Conservation (phyloP, 129 eudicot species). For the Arctium lappa region DNA sequence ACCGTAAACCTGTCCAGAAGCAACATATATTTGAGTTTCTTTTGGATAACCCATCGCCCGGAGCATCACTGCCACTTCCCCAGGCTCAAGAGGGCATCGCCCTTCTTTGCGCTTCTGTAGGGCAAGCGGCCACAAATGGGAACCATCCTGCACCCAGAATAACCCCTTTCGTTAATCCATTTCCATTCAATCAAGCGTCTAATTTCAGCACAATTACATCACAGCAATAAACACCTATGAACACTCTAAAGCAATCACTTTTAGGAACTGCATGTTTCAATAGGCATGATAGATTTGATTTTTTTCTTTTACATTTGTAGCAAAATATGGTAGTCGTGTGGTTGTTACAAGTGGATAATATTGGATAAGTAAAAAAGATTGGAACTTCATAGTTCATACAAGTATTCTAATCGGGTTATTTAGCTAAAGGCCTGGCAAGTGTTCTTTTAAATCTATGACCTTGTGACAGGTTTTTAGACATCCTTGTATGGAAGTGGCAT, state of each 20-base stretch:
- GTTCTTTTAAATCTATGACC: too few species aligned
- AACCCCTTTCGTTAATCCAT: slow-evolving; percentile 7
- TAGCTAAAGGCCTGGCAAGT: not conserved
- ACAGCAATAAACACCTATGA: not conserved
- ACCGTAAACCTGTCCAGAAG: slow-evolving; percentile 98
- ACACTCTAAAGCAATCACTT: not conserved
- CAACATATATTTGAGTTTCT: slow-evolving; percentile 96
- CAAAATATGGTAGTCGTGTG: not conserved
- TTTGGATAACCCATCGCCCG: slow-evolving; percentile 97
- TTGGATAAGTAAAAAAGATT: slow-evolving; percentile 6
- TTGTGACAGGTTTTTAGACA: too few species aligned
- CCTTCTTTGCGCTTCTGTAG: slow-evolving; percentile 97
- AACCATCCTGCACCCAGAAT: slow-evolving; percentile 68
- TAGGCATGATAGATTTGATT: not conserved
- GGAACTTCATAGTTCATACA: not conserved
- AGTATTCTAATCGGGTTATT: not conserved
- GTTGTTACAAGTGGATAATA: not conserved
- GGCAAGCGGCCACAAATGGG: slow-evolving; percentile 93
- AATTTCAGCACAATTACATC: not conserved
- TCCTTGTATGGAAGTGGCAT: too few species aligned
- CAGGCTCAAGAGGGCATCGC: slow-evolving; percentile 97
- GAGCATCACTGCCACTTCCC: slow-evolving; percentile 95
- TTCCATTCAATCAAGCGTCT: not conserved
- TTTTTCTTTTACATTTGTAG: not conserved
- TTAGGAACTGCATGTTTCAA: slow-evolving; percentile 9